phyloP scores from a whole-genome alignment of 139 green algal species.

The Mychonastes homosphaera region DNA sequence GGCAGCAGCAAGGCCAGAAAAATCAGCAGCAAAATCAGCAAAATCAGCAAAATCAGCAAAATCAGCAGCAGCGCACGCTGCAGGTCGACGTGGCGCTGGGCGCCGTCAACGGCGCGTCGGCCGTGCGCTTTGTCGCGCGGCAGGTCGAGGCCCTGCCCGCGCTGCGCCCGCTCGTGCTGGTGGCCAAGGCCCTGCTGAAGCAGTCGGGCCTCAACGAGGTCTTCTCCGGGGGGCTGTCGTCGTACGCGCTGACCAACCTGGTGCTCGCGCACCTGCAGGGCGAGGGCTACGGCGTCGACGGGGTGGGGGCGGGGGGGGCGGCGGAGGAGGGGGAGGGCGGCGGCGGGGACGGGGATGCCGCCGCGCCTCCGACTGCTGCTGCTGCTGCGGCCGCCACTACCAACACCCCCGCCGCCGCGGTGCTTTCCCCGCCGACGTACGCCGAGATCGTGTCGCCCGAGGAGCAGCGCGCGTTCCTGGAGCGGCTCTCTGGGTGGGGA shows the following conservation, averaged over 20 bases:
- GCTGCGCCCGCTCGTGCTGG: conserved; percentile 54
- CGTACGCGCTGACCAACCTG: conserved; percentile 66
- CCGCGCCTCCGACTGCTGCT: neutral
- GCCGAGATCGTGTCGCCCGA: neutral
- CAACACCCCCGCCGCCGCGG: neutral
- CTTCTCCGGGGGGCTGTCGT: conserved; percentile 52
- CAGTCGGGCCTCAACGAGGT: conserved; percentile 62
- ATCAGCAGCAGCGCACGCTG: conserved; percentile 13
- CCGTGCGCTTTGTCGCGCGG: conserved; percentile 36
- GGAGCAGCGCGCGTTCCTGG: conserved; percentile 2
- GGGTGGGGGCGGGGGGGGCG: neutral
- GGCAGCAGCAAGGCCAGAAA: neutral
- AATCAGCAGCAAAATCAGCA: too few species aligned
- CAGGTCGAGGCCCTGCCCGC: conserved; percentile 36
- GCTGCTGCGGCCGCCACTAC: neutral
- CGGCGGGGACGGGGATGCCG: neutral
- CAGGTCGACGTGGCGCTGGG: conserved; percentile 60
- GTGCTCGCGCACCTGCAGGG: conserved; percentile 55
- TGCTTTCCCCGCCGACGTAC: neutral
- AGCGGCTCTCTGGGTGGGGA: neutral
- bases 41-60: too few species aligned
- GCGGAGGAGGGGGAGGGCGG: conserved; percentile 3
- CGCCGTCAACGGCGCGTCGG: conserved; percentile 48
- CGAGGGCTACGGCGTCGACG: conserved; percentile 9
- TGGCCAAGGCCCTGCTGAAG: conserved; percentile 54